phyloP scores from a whole-genome alignment of 2,329 filamentous ascomycete species.

The Aspergillus fumigatiaffinis region DNA sequence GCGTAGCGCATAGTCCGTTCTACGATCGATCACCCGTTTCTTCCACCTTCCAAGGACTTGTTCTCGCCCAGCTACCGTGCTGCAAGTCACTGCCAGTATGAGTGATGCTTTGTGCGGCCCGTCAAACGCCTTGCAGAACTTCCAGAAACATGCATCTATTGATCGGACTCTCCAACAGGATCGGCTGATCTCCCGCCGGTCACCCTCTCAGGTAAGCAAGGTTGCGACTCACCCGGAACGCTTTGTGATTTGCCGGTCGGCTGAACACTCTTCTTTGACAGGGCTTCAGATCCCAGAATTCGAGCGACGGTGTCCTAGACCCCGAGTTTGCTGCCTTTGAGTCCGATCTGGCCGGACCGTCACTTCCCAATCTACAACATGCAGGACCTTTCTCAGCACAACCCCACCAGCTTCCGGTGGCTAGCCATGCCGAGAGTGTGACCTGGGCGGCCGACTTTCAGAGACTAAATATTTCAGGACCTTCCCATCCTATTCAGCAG shows the following conservation, averaged over 20 bases:
- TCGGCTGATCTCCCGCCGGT: conserved; percentile 54
- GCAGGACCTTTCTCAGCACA: conserved; percentile 26
- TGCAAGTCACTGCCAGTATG: conserved; percentile 44
- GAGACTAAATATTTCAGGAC: conserved; percentile 38
- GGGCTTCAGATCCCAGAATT: conserved; percentile 60
- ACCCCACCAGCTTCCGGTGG: conserved; percentile 20
- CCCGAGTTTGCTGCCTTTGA: conserved; percentile 69
- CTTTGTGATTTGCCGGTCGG: not conserved
- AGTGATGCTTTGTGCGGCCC: conserved; percentile 68
- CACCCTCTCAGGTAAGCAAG: conserved; percentile 51
- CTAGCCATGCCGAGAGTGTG: conserved; percentile 19
- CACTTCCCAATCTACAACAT: conserved; percentile 37
- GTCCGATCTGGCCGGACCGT: conserved; percentile 28
- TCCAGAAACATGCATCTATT: conserved; percentile 65
- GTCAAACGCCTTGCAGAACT: conserved; percentile 69
- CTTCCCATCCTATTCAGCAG: conserved; percentile 44
- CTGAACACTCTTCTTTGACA: conserved; percentile 28
- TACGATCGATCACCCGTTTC: not conserved
- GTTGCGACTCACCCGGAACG: not conserved
- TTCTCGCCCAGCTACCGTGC: not conserved
- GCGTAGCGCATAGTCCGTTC: not conserved
- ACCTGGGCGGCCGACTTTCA: conserved; percentile 48
- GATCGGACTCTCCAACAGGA: conserved; percentile 72
- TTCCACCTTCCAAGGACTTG: not conserved
- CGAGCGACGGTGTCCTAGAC: conserved; percentile 55